These are phyloP conservation scores for Primulina huaijiensis DNA, from an alignment of 257 asterid species.

Conservation along the genomic window DNA sequence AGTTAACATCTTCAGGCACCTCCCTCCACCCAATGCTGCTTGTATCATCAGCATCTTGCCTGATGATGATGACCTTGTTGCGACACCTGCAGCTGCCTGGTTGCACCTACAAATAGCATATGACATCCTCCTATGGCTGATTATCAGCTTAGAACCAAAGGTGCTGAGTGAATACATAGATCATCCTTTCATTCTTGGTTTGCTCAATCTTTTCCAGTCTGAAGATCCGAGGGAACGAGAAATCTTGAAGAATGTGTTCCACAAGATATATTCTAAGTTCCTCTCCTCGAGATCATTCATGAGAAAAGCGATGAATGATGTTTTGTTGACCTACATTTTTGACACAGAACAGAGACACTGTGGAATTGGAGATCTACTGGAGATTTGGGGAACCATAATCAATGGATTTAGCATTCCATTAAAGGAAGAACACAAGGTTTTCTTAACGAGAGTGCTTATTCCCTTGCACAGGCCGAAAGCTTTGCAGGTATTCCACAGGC, in stretches of 20 bases:
- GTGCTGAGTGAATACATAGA: slow-evolving; percentile 36
- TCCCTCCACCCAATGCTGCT: slow-evolving; percentile 41
- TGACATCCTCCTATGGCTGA: slow-evolving; percentile 55
- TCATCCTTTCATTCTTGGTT: slow-evolving; percentile 45
- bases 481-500: slow-evolving; percentile 63
- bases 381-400: slow-evolving; percentile 75
- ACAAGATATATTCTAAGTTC: slow-evolving; percentile 55
- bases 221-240: slow-evolving; percentile 77
- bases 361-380: slow-evolving; percentile 77
- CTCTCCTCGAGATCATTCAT: slow-evolving; percentile 57
- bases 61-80: slow-evolving; percentile 57
- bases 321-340: slow-evolving; percentile 51
- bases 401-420: slow-evolving; percentile 73
- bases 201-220: slow-evolving; percentile 64
- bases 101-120: slow-evolving; percentile 65
- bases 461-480: slow-evolving; percentile 74
- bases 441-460: slow-evolving; percentile 56
- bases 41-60: slow-evolving; percentile 39
- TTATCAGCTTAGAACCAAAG: slow-evolving; percentile 33
- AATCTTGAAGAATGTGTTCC: slow-evolving; percentile 60
- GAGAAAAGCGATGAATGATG: slow-evolving; percentile 75
- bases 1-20: slow-evolving; percentile 63
- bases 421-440: slow-evolving; percentile 71
- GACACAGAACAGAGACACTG: slow-evolving; percentile 52
- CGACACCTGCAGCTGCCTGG: slow-evolving; percentile 56